These are phyloP conservation scores for Pseudopithomyces maydicus DNA, from an alignment of 2,329 filamentous ascomycete species.

Conservation along the genomic window DNA sequence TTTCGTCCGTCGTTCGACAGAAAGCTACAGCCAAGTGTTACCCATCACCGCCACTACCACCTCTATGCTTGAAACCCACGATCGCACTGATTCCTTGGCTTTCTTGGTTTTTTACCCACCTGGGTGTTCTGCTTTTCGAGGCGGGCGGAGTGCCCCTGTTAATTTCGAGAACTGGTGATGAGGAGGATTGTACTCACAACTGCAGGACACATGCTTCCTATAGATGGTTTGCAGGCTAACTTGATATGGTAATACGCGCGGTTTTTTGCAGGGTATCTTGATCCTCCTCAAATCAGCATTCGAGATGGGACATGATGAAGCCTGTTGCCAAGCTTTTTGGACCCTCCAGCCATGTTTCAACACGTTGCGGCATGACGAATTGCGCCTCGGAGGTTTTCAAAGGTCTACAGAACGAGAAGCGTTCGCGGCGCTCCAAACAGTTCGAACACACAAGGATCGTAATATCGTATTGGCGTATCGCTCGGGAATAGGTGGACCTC, in stretches of 20 bases:
- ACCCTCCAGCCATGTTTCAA: not conserved
- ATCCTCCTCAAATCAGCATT: slow-evolving; percentile 4
- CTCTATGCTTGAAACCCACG: slow-evolving; percentile 9
- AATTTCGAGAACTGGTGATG: slow-evolving; percentile 1
- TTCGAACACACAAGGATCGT: not conserved
- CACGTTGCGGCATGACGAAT: not conserved
- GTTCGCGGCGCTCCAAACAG: not conserved
- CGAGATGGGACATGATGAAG: not conserved
- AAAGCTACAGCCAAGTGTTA: not conserved
- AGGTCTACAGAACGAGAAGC: not conserved
- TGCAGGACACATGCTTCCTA: not conserved
- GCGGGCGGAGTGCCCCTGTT: slow-evolving; percentile 2
- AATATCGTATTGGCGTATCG: not conserved
- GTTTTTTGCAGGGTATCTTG: not conserved
- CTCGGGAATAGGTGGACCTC: not conserved
- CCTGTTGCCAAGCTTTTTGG: slow-evolving; percentile 5
- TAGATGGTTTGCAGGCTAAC: slow-evolving; percentile 1
- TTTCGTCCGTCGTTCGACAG: not conserved
- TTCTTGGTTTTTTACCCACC: not conserved
- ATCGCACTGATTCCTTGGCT: slow-evolving; percentile 8
- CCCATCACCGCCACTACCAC: not conserved
- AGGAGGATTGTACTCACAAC: not conserved
- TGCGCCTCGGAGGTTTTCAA: not conserved
- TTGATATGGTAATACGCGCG: not conserved
- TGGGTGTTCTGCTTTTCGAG: slow-evolving; percentile 1